Conservation (phyloP, 371 early-diverging fungal species). For the Mortierella sp. region DNA sequence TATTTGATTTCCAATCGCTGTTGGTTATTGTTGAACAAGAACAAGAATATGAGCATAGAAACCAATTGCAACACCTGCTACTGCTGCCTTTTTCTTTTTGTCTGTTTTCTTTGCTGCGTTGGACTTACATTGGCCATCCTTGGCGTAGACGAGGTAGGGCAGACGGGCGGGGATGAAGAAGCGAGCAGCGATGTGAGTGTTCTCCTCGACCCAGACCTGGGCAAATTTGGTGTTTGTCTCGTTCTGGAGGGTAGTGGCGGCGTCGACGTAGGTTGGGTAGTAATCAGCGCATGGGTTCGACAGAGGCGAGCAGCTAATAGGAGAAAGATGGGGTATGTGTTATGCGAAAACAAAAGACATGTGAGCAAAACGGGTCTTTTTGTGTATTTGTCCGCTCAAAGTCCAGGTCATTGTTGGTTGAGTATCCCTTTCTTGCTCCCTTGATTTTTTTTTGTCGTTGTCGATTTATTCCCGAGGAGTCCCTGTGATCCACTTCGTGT, state of each 20-base stretch:
- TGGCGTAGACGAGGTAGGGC: conserved; percentile 51
- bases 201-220: conserved; percentile 53
- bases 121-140: conserved; percentile 53
- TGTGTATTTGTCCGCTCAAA: too few species aligned
- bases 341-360: not conserved
- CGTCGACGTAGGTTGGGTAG: conserved; percentile 46
- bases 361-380: too few species aligned
- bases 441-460: not conserved
- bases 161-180: conserved; percentile 56
- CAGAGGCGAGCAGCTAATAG: conserved; percentile 28
- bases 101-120: too few species aligned
- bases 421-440: not conserved
- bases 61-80: too few species aligned
- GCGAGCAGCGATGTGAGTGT: conserved; percentile 42
- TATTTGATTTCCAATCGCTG: too few species aligned
- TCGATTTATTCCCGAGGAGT: too few species aligned
- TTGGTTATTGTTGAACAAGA: not conserved
- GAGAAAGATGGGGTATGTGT: not conserved
- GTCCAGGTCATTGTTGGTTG: too few species aligned
- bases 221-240: conserved; percentile 44
- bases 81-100: too few species aligned
- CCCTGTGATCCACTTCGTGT: too few species aligned
- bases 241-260: conserved; percentile 31
- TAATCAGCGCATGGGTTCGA: conserved; percentile 43
- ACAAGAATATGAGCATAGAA: too few species aligned